These are phyloP conservation scores for Colletotrichum horii DNA, from an alignment of 2,329 filamentous ascomycete genomes.

Conservation along the genomic window DNA sequence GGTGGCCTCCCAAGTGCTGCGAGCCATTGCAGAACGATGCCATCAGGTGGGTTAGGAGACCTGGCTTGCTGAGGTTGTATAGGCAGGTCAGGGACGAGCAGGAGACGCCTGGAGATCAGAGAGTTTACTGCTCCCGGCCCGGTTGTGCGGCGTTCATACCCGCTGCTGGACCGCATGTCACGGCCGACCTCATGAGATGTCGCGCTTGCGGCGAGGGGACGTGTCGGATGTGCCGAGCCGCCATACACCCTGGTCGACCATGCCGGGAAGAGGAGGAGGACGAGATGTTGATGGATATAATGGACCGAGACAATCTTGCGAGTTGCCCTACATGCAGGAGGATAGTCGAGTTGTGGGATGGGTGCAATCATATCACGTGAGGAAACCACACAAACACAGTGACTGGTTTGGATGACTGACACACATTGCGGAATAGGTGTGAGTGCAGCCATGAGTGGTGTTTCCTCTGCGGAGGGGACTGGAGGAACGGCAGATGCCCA, in stretches of 20 bases:
- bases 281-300: slow-evolving; percentile 44
- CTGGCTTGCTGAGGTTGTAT: slow-evolving; percentile 10
- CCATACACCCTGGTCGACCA: slow-evolving; percentile 18
- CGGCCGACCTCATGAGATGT: not conserved
- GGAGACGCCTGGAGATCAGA: slow-evolving; percentile 2
- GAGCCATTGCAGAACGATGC: slow-evolving; percentile 5
- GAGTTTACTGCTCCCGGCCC: slow-evolving; percentile 17
- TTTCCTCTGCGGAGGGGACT: slow-evolving; percentile 15
- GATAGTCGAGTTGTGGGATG: slow-evolving; percentile 65
- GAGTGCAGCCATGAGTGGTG: slow-evolving; percentile 19
- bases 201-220: slow-evolving; percentile 12
- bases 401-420: not conserved
- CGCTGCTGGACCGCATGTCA: not conserved
- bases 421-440: not conserved
- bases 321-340: slow-evolving; percentile 60
- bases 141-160: slow-evolving; percentile 22
- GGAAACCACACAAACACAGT: not conserved
- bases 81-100: slow-evolving; percentile 8
- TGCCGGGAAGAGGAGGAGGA: slow-evolving; percentile 21
- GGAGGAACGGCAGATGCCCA: not conserved
- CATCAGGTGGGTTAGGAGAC: slow-evolving; percentile 1
- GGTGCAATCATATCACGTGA: slow-evolving; percentile 71
- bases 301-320: slow-evolving; percentile 58
- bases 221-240: slow-evolving; percentile 7
- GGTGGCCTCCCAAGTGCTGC: slow-evolving; percentile 23